Evolutionary conservation across 2,329 filamentous ascomycete species (phyloP), one percentile per base, ranked within the genome.

Genomic region (Teratosphaeriaceae sp.): DNA sequence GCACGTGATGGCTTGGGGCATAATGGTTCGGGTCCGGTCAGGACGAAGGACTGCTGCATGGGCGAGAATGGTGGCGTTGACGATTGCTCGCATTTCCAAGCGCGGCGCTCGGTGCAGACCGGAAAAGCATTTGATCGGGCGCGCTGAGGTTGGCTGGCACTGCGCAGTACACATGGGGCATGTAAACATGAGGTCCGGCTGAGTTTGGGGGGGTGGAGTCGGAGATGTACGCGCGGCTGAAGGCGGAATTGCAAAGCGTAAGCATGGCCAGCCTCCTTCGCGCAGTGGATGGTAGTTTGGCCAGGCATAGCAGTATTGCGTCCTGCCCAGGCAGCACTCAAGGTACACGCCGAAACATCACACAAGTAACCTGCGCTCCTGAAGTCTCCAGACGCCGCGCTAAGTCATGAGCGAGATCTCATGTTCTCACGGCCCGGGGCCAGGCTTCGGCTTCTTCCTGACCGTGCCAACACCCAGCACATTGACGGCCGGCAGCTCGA

Each of bases 371-470:
- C 24, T 8, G 24, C n/a, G n/a, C 24, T n/a, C 24, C 8, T 27
- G 16, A 34, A 8, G 16, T 5, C 5, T 18, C 37, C 37, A 27
- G 26, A 27, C 7, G 37, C 37, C 37, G 18, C 36, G 36, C 36
- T 38, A 38, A 24, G 15, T 12, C 36, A 19, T 8, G 26, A 27
- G 18, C 22, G 6, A 16, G n/a, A 29, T 34, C 15, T 24, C 22
- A 22, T 18, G n/a, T 19, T n/a, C 9, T 8, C 18, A 13, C 44
- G 36, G 44, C 18, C 27, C 26, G 8, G 34, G 13, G 7, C 36
- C 26, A 4, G 48, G 40, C 57, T 80, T 82, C 20, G 70, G 61
- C 60, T 80, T 82, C 65, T 79, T 80, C 44, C 75, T 68, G 22
- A 80, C 63, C 48, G 79, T 62, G 1, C 72, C 67, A 13, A 63